These are phyloP conservation scores for Terfezia claveryi DNA, from an alignment of 495 filamentous ascomycete species.

Conservation along the genomic window DNA sequence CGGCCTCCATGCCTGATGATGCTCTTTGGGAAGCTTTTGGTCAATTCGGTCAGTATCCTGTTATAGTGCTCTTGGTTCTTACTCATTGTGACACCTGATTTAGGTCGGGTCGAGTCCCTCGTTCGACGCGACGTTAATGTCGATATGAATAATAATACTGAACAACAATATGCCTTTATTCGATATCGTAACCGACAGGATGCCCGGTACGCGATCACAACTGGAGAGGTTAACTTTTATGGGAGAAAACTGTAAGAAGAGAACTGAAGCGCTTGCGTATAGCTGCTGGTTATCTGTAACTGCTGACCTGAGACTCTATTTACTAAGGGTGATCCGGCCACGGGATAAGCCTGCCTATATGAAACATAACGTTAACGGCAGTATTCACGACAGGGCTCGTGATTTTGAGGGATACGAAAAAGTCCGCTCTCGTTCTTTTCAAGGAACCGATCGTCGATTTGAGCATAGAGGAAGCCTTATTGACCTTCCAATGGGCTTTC, in stretches of 20 bases:
- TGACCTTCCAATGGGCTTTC: no score
- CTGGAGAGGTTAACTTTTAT: slow-evolving; percentile 11
- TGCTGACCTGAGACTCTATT: not conserved
- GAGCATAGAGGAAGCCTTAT: no score
- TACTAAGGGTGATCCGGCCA: slow-evolving; percentile 12
- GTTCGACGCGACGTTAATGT: slow-evolving; percentile 14
- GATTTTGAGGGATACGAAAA: not conserved
- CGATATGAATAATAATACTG: slow-evolving; percentile 6
- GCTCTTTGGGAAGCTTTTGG: slow-evolving; percentile 13
- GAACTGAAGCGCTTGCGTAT: not conserved
- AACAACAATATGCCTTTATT: slow-evolving; percentile 18
- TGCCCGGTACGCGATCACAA: slow-evolving; percentile 11
- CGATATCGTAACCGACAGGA: slow-evolving; percentile 13
- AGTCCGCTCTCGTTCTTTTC: not conserved
- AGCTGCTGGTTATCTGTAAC: not conserved
- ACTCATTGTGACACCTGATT: not conserved
- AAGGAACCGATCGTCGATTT: slow-evolving; percentile 8
- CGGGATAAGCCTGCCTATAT: slow-evolving; percentile 12
- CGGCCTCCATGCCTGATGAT: slow-evolving; percentile 8
- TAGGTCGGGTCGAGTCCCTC: slow-evolving; percentile 9
- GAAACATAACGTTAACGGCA: slow-evolving; percentile 4
- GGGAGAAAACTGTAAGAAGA: slow-evolving; percentile 12
- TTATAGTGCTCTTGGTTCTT: not conserved
- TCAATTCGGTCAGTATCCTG: slow-evolving; percentile 14
- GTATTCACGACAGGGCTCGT: slow-evolving; percentile 3